Conservation (phyloP, 2,329 filamentous ascomycete species). For the Diaporthe aspalathi region DNA sequence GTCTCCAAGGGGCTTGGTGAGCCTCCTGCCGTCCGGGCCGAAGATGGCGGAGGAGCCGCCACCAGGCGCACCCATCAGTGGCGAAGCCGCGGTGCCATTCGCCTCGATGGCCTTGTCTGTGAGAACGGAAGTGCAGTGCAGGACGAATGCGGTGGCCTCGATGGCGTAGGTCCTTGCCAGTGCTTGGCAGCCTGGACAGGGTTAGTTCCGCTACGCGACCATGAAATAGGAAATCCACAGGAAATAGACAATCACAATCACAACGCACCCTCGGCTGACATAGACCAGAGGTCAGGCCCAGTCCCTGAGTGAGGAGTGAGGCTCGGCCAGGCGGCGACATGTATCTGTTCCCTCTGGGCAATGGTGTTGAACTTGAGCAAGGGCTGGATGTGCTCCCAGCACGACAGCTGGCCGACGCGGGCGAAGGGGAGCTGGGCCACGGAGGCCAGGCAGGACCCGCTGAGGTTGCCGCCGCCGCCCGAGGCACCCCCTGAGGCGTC, state of each 20-base stretch:
- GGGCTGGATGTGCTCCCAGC: slow-evolving; percentile 64
- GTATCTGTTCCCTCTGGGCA: slow-evolving; percentile 57
- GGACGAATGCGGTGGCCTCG: slow-evolving; percentile 65
- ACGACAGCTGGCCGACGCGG: slow-evolving; percentile 58
- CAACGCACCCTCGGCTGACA: slow-evolving; percentile 45
- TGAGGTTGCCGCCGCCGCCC: slow-evolving; percentile 49
- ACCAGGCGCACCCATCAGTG: slow-evolving; percentile 40
- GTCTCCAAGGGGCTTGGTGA: slow-evolving; percentile 38
- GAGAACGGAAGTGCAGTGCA: slow-evolving; percentile 60
- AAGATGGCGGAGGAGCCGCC: slow-evolving; percentile 43
- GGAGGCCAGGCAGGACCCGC: slow-evolving; percentile 50
- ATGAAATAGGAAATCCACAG: too few relatives aligned
- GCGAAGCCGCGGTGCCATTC: slow-evolving; percentile 9
- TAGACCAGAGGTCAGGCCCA: slow-evolving; percentile 44
- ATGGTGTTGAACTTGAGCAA: slow-evolving; percentile 61
- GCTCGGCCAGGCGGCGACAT: slow-evolving; percentile 61
- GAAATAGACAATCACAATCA: background rate
- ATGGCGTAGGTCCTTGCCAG: slow-evolving; percentile 67
- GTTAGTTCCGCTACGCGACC: background rate
- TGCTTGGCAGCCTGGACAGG: slow-evolving; percentile 49
- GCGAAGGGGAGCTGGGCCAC: slow-evolving; percentile 55
- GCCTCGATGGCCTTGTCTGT: slow-evolving; percentile 22
- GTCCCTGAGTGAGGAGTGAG: slow-evolving; percentile 7
- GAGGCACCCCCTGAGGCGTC: slow-evolving; percentile 55
- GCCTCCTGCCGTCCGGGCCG: slow-evolving; percentile 41